Evolutionary conservation across 2,329 filamentous ascomycete genomes (phyloP).

Genomic region (Dothistroma pini): DNA sequence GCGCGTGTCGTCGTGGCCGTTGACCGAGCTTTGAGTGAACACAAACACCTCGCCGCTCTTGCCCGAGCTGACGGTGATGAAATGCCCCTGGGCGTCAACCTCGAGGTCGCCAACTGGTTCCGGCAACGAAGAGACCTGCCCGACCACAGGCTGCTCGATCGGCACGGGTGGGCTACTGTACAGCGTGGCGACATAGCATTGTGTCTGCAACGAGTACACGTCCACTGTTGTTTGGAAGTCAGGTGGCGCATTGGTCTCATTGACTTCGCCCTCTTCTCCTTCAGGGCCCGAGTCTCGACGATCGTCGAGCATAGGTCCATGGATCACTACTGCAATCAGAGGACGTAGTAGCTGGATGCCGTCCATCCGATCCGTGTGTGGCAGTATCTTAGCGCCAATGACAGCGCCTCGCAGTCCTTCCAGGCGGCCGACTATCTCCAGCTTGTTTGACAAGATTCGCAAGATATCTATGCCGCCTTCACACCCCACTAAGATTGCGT

Average conservation of each 20-base stretch:
- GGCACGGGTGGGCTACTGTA: slow-evolving; percentile 65
- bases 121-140: slow-evolving; percentile 43
- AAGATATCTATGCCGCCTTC: slow-evolving; percentile 77
- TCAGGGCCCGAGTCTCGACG: slow-evolving; percentile 28
- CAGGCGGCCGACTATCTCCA: slow-evolving; percentile 66
- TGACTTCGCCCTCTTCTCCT: slow-evolving; percentile 32
- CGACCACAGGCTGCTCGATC: slow-evolving; percentile 24
- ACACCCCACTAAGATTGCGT: slow-evolving; percentile 71
- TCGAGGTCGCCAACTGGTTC: slow-evolving; percentile 68
- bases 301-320: slow-evolving; percentile 65
- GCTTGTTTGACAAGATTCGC: slow-evolving; percentile 65
- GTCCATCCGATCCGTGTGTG: slow-evolving; percentile 57
- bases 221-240: slow-evolving; percentile 85
- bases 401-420: slow-evolving; percentile 77
- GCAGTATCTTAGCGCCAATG: slow-evolving; percentile 75
- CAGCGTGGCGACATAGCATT: slow-evolving; percentile 66
- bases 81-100: slow-evolving; percentile 68
- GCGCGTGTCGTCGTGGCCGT: slow-evolving; percentile 22
- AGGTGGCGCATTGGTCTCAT: slow-evolving; percentile 40
- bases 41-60: slow-evolving; percentile 84
- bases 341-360: slow-evolving; percentile 58
- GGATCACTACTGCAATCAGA: slow-evolving; percentile 73
- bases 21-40: slow-evolving; percentile 44
- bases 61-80: slow-evolving; percentile 72
- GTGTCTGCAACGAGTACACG: slow-evolving; percentile 78